phyloP scores from a whole-genome alignment of 495 filamentous ascomycete genomes.

The Cercophora scortea region DNA sequence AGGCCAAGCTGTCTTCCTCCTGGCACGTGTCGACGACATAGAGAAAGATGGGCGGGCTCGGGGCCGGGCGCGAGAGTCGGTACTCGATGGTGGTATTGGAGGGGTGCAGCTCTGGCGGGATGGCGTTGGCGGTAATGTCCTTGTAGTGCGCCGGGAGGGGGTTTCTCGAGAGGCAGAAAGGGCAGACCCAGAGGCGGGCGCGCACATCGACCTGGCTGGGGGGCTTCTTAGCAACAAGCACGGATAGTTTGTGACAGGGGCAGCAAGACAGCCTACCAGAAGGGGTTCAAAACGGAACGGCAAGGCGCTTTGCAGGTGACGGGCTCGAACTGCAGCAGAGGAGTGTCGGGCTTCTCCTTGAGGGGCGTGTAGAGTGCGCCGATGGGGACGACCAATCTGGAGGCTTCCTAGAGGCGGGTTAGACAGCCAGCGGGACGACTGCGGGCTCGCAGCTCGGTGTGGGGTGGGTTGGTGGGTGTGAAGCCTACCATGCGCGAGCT shows the following conservation, averaged over 20 bases:
- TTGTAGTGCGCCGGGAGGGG: constrained; percentile 95
- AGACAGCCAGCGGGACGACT: neutral
- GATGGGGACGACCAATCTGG: constrained; percentile 92
- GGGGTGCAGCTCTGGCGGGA: constrained; percentile 92
- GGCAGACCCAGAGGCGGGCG: constrained; percentile 95
- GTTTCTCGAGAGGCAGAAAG: constrained; percentile 95
- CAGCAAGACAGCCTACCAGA: constrained; percentile 55
- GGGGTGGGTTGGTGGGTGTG: neutral
- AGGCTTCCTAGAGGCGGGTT: constrained; percentile 67
- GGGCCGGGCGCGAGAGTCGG: constrained; percentile 82
- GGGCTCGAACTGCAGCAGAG: constrained; percentile 90
- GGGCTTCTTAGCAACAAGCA: constrained; percentile 13
- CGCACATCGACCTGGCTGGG: constrained; percentile 88
- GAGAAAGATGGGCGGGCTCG: constrained; percentile 91
- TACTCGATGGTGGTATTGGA: constrained; percentile 97
- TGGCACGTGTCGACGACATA: constrained; percentile 99
- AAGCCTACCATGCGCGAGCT: constrained; percentile 86
- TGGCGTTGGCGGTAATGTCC: constrained; percentile 91
- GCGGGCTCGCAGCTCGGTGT: neutral
- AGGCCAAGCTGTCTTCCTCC: constrained; percentile 93
- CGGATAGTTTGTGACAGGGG: neutral
- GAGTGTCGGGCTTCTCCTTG: constrained; percentile 88
- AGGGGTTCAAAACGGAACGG: constrained; percentile 93
- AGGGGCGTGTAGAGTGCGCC: constrained; percentile 94
- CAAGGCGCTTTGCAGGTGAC: constrained; percentile 96